Conservation (phyloP, 768 basidiomycete species). For the Mycena epipterygia region DNA sequence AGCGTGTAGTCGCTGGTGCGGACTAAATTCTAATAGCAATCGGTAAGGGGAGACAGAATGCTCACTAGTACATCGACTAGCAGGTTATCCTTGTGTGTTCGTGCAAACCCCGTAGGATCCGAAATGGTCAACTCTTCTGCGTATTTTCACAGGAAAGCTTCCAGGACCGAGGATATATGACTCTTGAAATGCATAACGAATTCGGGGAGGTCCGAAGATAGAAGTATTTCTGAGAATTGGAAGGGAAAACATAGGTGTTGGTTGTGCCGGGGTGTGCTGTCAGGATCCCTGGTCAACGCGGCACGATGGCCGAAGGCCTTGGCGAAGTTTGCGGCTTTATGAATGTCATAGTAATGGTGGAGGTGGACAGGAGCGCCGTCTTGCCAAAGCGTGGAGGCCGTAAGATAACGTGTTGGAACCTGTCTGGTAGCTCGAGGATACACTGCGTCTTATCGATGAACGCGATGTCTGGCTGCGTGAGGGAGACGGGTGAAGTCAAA, state of each 20-base stretch:
- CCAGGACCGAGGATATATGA: background rate
- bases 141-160: background rate
- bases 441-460: constrained; percentile 16
- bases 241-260: constrained; percentile 19
- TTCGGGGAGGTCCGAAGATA: background rate
- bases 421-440: background rate
- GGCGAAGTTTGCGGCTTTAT: background rate
- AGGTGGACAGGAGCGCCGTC: constrained; percentile 17
- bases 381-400: constrained; percentile 28
- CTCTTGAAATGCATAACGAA: background rate
- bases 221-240: background rate
- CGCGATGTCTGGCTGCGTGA: background rate
- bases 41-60: background rate
- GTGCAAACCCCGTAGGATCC: background rate
- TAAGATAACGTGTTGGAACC: constrained; percentile 1
- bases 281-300: background rate
- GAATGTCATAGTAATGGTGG: constrained; percentile 7
- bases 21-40: background rate
- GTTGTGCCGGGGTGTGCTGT: background rate
- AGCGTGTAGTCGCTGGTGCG: background rate
- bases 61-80: background rate
- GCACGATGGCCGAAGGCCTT: background rate
- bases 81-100: background rate
- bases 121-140: background rate
- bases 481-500: background rate